These are phyloP conservation scores for Cadophora malorum DNA, from an alignment of 2,329 filamentous ascomycete genomes.

Conservation along the genomic window DNA sequence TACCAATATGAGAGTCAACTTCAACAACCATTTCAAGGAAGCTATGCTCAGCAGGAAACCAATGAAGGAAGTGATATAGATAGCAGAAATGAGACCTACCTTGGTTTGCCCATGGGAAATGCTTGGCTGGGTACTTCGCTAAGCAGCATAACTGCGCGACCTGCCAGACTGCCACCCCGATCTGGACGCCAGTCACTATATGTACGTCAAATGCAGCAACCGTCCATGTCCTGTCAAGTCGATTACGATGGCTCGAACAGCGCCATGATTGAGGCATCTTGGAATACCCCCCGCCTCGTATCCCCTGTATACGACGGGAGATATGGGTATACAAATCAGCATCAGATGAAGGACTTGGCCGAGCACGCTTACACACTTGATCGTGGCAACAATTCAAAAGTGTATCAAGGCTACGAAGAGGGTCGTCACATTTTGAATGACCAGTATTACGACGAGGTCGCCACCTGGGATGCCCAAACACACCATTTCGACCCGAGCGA, in stretches of 20 bases:
- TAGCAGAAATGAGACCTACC: not conserved
- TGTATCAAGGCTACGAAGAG: not conserved
- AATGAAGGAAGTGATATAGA: not conserved
- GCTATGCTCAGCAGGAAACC: not conserved
- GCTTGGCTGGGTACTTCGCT: conserved; percentile 16
- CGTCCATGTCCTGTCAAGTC: not conserved
- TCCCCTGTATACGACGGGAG: not conserved
- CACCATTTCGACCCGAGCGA: not conserved
- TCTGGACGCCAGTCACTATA: not conserved
- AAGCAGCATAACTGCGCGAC: not conserved
- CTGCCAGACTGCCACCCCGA: not conserved
- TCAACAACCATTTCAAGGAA: not conserved
- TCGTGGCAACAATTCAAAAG: not conserved
- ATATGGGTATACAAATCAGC: not conserved
- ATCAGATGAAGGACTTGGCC: not conserved
- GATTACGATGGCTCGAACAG: not conserved
- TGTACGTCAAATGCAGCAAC: not conserved
- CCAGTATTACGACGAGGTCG: not conserved
- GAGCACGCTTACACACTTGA: not conserved
- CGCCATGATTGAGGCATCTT: no score
- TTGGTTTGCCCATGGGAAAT: conserved; percentile 26
- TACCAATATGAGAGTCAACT: not conserved
- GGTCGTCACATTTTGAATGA: no score
- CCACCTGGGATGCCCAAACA: not conserved
- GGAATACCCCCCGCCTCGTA: not conserved